Evolutionary conservation across 352 stramenopile species (phyloP).

Genomic region (Globisporangium abappressorium): DNA sequence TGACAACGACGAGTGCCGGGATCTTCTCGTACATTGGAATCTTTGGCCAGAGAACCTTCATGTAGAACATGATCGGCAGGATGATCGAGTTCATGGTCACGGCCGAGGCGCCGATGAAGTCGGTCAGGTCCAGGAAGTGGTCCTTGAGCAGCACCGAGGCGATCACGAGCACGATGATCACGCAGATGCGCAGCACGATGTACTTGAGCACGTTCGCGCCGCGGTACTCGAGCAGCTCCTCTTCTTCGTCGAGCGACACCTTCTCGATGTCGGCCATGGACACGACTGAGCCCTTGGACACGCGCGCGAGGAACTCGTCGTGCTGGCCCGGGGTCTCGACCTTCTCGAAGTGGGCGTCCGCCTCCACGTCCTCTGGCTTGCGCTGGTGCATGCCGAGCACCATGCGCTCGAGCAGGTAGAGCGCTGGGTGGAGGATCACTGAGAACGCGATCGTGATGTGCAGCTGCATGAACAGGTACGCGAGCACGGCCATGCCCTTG

Average conservation of each 20-base stretch:
- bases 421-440: constrained; percentile 24
- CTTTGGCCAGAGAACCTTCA: constrained; percentile 21
- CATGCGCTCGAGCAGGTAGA: constrained; percentile 27
- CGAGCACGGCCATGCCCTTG: constrained; percentile 24
- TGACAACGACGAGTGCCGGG: constrained; percentile 13
- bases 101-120: constrained; percentile 29
- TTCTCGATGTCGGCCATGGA: constrained; percentile 18
- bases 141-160: constrained; percentile 20
- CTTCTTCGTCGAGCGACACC: neutral
- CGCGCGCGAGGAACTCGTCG: neutral
- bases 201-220: constrained; percentile 19
- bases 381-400: constrained; percentile 27
- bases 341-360: neutral
- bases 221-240: constrained; percentile 10
- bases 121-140: constrained; percentile 21
- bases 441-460: constrained; percentile 37
- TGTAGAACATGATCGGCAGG: constrained; percentile 25
- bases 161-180: constrained; percentile 20
- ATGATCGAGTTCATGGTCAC: constrained; percentile 28
- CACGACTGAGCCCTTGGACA: constrained; percentile 15
- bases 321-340: neutral
- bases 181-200: constrained; percentile 17
- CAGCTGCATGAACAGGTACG: constrained; percentile 17
- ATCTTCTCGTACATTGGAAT: constrained; percentile 24
- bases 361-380: constrained; percentile 1